A percentile compares a stretch with the other conserved stretches of the same genome.
These are phyloP conservation scores for Hansenula lynferdii DNA, from an alignment of 1,139 yeast genomes.

Conservation along the genomic window DNA sequence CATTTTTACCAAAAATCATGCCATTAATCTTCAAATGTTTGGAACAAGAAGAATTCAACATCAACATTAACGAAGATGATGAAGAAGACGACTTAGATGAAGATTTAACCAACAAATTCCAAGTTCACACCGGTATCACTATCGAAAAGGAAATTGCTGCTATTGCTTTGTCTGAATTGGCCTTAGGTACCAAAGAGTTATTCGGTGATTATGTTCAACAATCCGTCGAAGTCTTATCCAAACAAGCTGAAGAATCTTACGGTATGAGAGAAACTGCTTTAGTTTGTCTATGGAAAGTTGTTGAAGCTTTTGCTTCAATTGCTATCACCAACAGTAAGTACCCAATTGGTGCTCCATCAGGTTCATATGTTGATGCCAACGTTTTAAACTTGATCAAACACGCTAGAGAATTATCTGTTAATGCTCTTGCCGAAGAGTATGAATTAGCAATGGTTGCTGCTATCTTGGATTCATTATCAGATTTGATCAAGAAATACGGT, in stretches of 20 bases:
- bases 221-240: slow-evolving; percentile 58
- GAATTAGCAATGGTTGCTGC: slow-evolving; percentile 79
- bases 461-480: slow-evolving; percentile 70
- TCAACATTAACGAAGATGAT: slow-evolving; percentile 32
- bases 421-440: slow-evolving; percentile 68
- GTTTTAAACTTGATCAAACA: slow-evolving; percentile 58
- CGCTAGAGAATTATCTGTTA: slow-evolving; percentile 63
- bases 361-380: slow-evolving; percentile 51
- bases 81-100: slow-evolving; percentile 34
- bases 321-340: slow-evolving; percentile 47
- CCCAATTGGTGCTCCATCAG: slow-evolving; percentile 71
- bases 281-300: slow-evolving; percentile 77
- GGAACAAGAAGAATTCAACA: slow-evolving; percentile 75
- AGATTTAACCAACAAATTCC: slow-evolving; percentile 65
- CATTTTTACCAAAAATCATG: slow-evolving; percentile 75
- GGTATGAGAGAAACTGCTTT: slow-evolving; percentile 91
- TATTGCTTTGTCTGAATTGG: slow-evolving; percentile 86
- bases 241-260: slow-evolving; percentile 79
- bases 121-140: slow-evolving; percentile 92
- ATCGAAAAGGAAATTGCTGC: slow-evolving; percentile 97
- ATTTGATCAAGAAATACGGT: slow-evolving; percentile 69
- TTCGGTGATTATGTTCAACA: slow-evolving; percentile 77
- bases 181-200: slow-evolving; percentile 76
- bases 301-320: slow-evolving; percentile 63
- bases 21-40: slow-evolving; percentile 84